A percentile compares a stretch with the other conserved stretches of the same genome.
phyloP scores from a whole-genome alignment of 257 asterid genomes.

The Plantago elongata region DNA sequence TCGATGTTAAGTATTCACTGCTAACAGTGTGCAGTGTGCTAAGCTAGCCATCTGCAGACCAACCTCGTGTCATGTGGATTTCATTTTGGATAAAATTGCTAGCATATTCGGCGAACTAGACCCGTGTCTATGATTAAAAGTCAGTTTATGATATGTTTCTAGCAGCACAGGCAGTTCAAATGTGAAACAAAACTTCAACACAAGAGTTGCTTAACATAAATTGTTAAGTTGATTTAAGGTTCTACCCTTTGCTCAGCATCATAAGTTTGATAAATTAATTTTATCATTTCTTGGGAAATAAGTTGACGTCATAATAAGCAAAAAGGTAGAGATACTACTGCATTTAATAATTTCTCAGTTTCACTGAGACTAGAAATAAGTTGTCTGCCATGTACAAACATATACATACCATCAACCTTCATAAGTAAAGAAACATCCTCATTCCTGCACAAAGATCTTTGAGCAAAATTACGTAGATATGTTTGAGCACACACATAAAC shows the following conservation, averaged over 20 bases:
- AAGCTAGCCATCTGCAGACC: background rate
- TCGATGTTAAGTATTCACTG: background rate
- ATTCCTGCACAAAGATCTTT: no score
- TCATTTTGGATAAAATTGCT: background rate
- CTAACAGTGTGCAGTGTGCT: background rate
- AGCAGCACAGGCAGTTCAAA: background rate
- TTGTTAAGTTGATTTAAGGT: slow-evolving; percentile 2
- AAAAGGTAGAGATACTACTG: no score
- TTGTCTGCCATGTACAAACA: no score
- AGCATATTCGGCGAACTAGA: background rate
- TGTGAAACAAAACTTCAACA: background rate
- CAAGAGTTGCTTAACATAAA: background rate
- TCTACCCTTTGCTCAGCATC: background rate
- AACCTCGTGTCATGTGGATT: background rate
- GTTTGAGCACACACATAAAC: no score
- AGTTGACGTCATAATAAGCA: no score
- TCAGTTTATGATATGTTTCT: no score
- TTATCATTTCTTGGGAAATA: background rate
- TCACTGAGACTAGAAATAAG: no score
- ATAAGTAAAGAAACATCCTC: no score
- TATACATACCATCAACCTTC: no score
- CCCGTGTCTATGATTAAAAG: no score
- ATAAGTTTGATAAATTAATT: background rate
- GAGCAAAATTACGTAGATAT: no score
- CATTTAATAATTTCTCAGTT: no score